Conservation (phyloP, 768 basidiomycete genomes). For the Tricholoma bakamatsutake region DNA sequence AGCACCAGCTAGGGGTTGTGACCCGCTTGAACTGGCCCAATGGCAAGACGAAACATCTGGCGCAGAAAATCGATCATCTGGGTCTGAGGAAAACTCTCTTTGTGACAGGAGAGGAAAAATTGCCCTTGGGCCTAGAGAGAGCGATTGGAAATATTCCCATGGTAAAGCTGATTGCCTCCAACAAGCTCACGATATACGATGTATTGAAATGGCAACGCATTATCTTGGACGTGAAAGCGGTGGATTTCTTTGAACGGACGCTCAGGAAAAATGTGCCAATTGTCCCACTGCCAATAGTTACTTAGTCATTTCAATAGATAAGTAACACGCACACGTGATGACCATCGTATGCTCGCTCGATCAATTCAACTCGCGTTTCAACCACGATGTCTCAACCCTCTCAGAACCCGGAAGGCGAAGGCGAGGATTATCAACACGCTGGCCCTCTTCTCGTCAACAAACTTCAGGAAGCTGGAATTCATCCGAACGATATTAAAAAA, state of each 20-base stretch:
- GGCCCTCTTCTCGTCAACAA: slow-evolving; percentile 86
- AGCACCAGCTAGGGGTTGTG: slow-evolving; percentile 71
- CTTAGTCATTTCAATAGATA: neutral
- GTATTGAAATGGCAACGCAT: slow-evolving; percentile 78
- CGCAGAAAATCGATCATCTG: slow-evolving; percentile 53
- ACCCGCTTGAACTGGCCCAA: slow-evolving; percentile 65
- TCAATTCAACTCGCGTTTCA: neutral
- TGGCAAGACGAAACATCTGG: slow-evolving; percentile 65
- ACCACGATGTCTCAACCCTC: slow-evolving; percentile 51
- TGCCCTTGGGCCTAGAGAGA: slow-evolving; percentile 51
- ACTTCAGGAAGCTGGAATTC: slow-evolving; percentile 84
- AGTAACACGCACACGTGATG: slow-evolving; percentile 1
- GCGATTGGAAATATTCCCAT: slow-evolving; percentile 69
- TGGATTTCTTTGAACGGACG: slow-evolving; percentile 69
- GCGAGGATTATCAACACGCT: slow-evolving; percentile 52
- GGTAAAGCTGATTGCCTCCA: slow-evolving; percentile 55
- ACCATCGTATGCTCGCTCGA: neutral
- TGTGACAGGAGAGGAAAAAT: slow-evolving; percentile 54
- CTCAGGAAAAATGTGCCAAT: slow-evolving; percentile 43
- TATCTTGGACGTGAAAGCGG: slow-evolving; percentile 75
- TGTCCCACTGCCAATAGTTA: slow-evolving; percentile 2
- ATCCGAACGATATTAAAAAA: slow-evolving; percentile 90
- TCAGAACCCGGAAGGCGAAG: slow-evolving; percentile 39
- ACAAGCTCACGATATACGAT: slow-evolving; percentile 76
- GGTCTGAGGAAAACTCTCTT: slow-evolving; percentile 74